Evolutionary conservation across 306 rosid species (phyloP).

Genomic region (Prinsepia uniflora): DNA sequence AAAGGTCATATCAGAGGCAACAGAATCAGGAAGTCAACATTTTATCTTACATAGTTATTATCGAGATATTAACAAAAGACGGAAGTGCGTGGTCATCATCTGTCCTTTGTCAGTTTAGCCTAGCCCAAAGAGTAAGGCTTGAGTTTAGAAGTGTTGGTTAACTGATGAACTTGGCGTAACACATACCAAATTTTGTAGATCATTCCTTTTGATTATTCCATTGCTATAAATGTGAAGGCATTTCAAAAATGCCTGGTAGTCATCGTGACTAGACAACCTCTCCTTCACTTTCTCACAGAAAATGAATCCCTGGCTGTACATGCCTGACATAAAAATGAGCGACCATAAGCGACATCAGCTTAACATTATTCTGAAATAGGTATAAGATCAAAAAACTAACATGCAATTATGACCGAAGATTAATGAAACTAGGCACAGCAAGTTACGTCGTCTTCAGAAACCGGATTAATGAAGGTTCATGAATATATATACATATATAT

Average conservation of each 20-base stretch:
- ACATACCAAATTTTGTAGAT: constrained; percentile 81
- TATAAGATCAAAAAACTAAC: neutral
- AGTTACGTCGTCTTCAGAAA: constrained; percentile 1
- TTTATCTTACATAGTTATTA: neutral
- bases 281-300: constrained; percentile 90
- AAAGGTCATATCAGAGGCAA: constrained; percentile 12
- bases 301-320: constrained; percentile 70
- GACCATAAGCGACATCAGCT: constrained; percentile 12
- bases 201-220: constrained; percentile 84
- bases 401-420: neutral
- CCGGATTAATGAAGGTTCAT: neutral
- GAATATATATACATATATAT: too few species aligned
- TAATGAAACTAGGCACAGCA: neutral
- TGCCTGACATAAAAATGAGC: constrained; percentile 50
- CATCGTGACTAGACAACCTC: constrained; percentile 75
- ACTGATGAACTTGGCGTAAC: constrained; percentile 17
- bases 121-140: neutral
- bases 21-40: constrained; percentile 11
- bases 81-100: neutral
- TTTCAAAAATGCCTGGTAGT: constrained; percentile 80
- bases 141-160: constrained; percentile 12
- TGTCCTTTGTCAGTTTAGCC: neutral
- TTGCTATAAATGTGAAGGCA: constrained; percentile 79
- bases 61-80: neutral
- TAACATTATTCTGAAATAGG: neutral